These are phyloP conservation scores for Auricularia sp. DNA, from an alignment of 768 basidiomycete genomes.

Conservation along the genomic window DNA sequence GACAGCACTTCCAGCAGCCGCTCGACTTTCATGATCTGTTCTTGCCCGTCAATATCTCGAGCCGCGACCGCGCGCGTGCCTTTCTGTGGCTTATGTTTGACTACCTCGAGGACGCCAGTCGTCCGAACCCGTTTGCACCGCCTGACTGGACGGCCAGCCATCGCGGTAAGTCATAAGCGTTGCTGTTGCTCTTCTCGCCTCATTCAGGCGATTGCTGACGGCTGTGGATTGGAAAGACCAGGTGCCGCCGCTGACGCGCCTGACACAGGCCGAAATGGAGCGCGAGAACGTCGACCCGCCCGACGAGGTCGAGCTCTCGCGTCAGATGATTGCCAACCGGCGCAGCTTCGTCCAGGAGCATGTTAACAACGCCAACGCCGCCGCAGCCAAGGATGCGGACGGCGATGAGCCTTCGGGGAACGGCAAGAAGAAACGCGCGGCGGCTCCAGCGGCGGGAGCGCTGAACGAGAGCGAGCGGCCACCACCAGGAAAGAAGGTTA, in stretches of 20 bases:
- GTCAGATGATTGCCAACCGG: slow-evolving; percentile 59
- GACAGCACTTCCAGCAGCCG: slow-evolving; percentile 34
- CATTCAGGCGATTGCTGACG: not conserved
- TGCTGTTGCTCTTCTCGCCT: slow-evolving; percentile 1
- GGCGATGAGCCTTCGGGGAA: not conserved
- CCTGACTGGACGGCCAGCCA: slow-evolving; percentile 46
- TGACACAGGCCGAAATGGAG: slow-evolving; percentile 36
- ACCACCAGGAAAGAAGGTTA: not conserved
- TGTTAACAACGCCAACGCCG: slow-evolving; percentile 29
- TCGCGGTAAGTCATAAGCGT: slow-evolving; percentile 50
- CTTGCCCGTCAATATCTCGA: slow-evolving; percentile 62
- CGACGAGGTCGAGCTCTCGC: slow-evolving; percentile 73
- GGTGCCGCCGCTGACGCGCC: not conserved
- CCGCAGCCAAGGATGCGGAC: slow-evolving; percentile 16
- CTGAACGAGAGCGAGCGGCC: not conserved
- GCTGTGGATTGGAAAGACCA: not conserved
- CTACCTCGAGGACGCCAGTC: slow-evolving; percentile 58
- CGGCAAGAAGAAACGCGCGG: not conserved
- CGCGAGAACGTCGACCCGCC: slow-evolving; percentile 68
- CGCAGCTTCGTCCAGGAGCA: slow-evolving; percentile 42
- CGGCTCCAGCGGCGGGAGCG: not conserved
- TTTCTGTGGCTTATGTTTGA: slow-evolving; percentile 80
- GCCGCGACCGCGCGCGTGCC: slow-evolving; percentile 60
- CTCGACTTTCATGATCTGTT: slow-evolving; percentile 68
- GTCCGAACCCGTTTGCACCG: slow-evolving; percentile 58